Base-by-base conservation (phyloP, 1,139 yeast species). In the Taphrina communis region DNA sequence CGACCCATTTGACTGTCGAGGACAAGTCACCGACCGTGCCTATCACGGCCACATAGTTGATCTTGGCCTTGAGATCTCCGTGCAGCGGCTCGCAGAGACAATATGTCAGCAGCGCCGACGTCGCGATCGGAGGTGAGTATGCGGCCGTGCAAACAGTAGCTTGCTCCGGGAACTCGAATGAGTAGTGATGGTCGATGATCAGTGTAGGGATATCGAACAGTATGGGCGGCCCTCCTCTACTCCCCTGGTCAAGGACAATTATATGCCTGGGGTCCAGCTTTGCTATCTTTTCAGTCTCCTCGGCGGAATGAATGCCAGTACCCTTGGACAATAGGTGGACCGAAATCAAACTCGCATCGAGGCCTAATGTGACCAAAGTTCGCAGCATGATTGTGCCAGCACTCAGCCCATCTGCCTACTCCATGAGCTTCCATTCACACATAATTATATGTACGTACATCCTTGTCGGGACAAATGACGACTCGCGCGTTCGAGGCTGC, bases 121-220 rank as follows among this genome's bases (percentile, higher is more conserved):
- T 65, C 41, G 68, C 68, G 11, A 65, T 65, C 21, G 68, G 68
- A 3, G 61, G 62, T 11, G 60, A 59, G 11, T 55, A 50, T 7
- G 63, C 63, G 6, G 68, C 68, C 4, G 62, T 57, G 19, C 63
- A 57, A 35, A 65, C 17, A 5, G 31, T 35, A 1, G 68, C 68
- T n/a, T 58, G 50, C 19, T 65, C 63, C 8, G 68, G 68, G 35
- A 65, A 65, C 11, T 56, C 68, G 39, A 48, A 44, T n/a, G 68
- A 65, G 63, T 65, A 65, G 51, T 65, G 68, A 31, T 65, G 68
- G 25, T 65, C 68, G 39, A 65, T 35, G 11, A 65, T 41, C 46
- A 65, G 52, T 12, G 68, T 65, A 7, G 63, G 68, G 5, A 63
- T 48, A 44, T 50, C 67, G 1, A 11, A 4, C 17, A 65, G 35